These are phyloP conservation scores for Mucuna pruriens DNA, from an alignment of 306 rosid species.

Conservation along the genomic window DNA sequence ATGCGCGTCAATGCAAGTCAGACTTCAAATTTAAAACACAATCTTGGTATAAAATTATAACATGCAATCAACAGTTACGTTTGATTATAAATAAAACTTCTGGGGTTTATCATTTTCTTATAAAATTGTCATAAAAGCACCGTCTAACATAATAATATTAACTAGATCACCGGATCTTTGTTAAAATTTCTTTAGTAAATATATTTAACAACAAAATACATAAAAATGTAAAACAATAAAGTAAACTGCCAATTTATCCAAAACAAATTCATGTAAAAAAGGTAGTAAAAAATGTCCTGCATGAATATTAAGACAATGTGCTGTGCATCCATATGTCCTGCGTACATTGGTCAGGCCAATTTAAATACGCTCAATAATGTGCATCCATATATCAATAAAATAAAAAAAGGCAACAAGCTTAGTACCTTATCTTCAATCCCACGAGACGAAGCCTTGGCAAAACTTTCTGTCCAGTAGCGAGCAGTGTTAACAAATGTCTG, in stretches of 20 bases:
- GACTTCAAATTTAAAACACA: conserved; percentile 1
- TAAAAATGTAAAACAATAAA: conserved; percentile 9
- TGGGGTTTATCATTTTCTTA: neutral
- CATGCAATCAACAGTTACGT: neutral
- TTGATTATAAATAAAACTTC: neutral
- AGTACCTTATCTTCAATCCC: conserved; percentile 90
- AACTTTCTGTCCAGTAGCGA: conserved; percentile 94
- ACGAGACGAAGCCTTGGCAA: conserved; percentile 80
- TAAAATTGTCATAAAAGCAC: conserved; percentile 22
- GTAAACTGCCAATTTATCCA: neutral
- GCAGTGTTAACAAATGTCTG: conserved; percentile 93
- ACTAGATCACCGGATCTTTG: neutral
- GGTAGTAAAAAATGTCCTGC: conserved; percentile 8
- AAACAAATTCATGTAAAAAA: neutral
- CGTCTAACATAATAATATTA: conserved; percentile 11
- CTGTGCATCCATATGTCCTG: too few relatives aligned
- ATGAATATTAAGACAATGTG: neutral
- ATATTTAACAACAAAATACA: neutral
- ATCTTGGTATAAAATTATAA: neutral
- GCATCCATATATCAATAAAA: conserved; percentile 21
- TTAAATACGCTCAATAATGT: conserved; percentile 20
- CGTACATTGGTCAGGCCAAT: neutral
- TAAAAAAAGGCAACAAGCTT: neutral
- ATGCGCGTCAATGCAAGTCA: conserved; percentile 5
- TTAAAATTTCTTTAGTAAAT: conserved; percentile 1